Conservation (phyloP, 1,284 basidiomycete species). For the Malassezia caprae region DNA sequence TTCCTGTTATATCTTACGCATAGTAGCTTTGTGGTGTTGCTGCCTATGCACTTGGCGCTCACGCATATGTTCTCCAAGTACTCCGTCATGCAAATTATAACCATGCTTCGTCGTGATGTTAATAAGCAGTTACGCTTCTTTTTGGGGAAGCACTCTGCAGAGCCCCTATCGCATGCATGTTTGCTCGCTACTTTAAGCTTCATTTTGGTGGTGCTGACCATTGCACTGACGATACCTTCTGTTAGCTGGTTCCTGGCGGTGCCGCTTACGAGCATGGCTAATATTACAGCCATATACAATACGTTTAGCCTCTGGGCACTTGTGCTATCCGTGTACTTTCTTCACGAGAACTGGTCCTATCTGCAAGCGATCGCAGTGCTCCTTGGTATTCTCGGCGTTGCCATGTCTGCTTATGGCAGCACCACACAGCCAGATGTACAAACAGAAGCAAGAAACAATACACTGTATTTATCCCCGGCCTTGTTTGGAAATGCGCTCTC, state of each 20-base stretch:
- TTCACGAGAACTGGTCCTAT: conserved; percentile 40
- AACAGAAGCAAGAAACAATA: neutral
- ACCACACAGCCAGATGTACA: neutral
- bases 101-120: conserved; percentile 33
- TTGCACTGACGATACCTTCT: conserved; percentile 40
- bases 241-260: conserved; percentile 46
- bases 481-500: conserved; percentile 35
- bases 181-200: conserved; percentile 18
- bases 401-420: conserved; percentile 38
- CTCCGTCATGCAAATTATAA: conserved; percentile 27
- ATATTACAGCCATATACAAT: conserved; percentile 47
- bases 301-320: conserved; percentile 46
- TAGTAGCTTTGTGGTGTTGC: conserved; percentile 32
- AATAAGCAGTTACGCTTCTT: neutral
- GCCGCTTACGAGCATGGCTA: conserved; percentile 45
- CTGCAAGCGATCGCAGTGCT: conserved; percentile 38
- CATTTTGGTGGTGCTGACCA: conserved; percentile 30
- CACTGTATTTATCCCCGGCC: conserved; percentile 19
- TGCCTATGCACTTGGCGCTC: conserved; percentile 36
- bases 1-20: conserved; percentile 42
- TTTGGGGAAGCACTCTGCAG: neutral
- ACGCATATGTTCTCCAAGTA: conserved; percentile 22
- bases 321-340: conserved; percentile 44
- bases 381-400: conserved; percentile 37
- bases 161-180: neutral